Percentiles rank a stretch among this genome's conserved stretches.
phyloP scores from a whole-genome alignment of 192 early-diverging fungal species.

The Umbelopsis ramanniana region DNA sequence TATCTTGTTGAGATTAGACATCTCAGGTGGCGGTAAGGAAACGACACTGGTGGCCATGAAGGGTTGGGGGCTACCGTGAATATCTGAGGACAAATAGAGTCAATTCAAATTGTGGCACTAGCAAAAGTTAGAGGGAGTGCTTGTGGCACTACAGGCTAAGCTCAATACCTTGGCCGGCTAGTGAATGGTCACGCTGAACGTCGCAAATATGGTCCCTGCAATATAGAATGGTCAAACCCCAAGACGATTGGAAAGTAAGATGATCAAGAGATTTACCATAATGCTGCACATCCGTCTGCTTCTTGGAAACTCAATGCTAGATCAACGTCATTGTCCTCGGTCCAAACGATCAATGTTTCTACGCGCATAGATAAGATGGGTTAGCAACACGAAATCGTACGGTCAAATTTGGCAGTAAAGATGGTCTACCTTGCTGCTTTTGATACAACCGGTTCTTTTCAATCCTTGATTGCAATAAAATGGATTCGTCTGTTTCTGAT shows the following conservation, averaged over 20 bases:
- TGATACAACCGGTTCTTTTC: constrained; percentile 75
- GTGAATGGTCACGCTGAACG: constrained; percentile 27
- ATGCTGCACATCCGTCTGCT: constrained; percentile 80
- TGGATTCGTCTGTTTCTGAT: constrained; percentile 63
- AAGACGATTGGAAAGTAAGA: too few relatives aligned
- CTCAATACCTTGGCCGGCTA: constrained; percentile 13
- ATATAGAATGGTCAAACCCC: neutral
- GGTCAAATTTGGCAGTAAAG: neutral
- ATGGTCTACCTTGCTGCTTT: constrained; percentile 78
- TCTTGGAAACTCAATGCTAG: constrained; percentile 95
- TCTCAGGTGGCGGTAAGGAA: constrained; percentile 66
- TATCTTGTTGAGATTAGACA: constrained; percentile 74
- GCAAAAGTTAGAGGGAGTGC: neutral
- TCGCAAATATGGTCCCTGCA: constrained; percentile 30
- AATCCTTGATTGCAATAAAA: constrained; percentile 74
- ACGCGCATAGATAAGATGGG: constrained; percentile 32
- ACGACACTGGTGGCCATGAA: constrained; percentile 42
- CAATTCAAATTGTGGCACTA: constrained; percentile 36
- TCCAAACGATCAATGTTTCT: constrained; percentile 97
- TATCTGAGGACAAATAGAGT: constrained; percentile 48
- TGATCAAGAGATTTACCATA: constrained; percentile 57
- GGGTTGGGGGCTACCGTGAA: constrained; percentile 46
- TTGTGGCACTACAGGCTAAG: neutral
- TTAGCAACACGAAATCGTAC: neutral
- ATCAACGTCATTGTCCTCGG: constrained; percentile 74